A percentile compares a stretch with the other conserved stretches of the same genome.
phyloP scores from a whole-genome alignment of 2,329 filamentous ascomycete genomes.

The Trichothecium roseum region DNA sequence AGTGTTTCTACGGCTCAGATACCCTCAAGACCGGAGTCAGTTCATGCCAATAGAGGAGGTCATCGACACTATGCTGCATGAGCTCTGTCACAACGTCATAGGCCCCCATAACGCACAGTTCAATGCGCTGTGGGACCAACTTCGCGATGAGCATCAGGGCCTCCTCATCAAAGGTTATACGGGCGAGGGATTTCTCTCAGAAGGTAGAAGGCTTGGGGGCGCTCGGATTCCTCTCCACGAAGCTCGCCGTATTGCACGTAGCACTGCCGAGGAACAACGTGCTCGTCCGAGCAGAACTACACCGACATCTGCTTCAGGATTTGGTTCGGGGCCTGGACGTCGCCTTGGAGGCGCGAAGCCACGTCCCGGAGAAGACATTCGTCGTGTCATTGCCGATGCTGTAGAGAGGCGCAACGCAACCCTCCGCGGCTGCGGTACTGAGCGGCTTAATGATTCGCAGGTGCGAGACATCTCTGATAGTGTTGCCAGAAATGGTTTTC shows the following conservation, averaged over 20 bases:
- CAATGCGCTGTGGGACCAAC: constrained; percentile 77
- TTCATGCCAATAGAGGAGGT: constrained; percentile 76
- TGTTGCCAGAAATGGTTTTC: constrained; percentile 63
- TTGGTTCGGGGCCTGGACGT: constrained; percentile 62
- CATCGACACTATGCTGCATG: constrained; percentile 87
- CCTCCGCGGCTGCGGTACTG: constrained; percentile 66
- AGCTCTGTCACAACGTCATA: constrained; percentile 79
- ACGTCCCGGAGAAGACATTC: constrained; percentile 53
- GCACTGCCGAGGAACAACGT: constrained; percentile 61
- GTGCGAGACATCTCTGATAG: constrained; percentile 53
- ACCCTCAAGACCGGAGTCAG: constrained; percentile 60
- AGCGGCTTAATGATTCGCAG: constrained; percentile 53
- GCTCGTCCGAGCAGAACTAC: constrained; percentile 45
- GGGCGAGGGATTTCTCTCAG: constrained; percentile 75
- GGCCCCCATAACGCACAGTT: constrained; percentile 78
- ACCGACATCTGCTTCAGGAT: too few species aligned
- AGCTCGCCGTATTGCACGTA: constrained; percentile 62
- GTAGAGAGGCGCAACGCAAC: constrained; percentile 57
- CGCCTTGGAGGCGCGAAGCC: constrained; percentile 55
- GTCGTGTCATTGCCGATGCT: constrained; percentile 61
- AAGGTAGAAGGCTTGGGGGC: constrained; percentile 66
- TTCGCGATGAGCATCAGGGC: constrained; percentile 74
- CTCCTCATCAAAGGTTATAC: constrained; percentile 76
- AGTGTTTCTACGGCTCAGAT: constrained; percentile 74
- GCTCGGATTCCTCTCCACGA: constrained; percentile 56